A percentile compares a stretch with the other conserved stretches of the same genome.
Conservation (phyloP, 2,329 filamentous ascomycete genomes). For the Cercospora sp. region DNA sequence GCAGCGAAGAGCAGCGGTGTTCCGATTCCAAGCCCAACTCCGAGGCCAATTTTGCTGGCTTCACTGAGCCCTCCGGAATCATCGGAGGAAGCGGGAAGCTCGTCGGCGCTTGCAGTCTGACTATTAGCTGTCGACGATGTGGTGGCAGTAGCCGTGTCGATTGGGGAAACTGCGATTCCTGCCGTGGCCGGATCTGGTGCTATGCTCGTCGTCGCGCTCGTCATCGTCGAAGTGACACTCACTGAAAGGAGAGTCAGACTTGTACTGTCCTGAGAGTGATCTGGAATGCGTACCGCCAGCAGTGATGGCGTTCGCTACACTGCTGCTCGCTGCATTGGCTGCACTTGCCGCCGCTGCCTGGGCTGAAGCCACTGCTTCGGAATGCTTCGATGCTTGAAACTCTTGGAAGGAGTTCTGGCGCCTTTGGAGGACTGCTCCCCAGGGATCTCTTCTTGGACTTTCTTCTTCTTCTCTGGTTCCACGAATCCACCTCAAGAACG, state of each 20-base stretch:
- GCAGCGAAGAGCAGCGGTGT: slow-evolving; percentile 19
- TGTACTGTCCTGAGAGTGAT: background rate
- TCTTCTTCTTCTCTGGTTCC: background rate
- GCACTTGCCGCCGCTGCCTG: slow-evolving; percentile 3
- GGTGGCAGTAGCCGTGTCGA: background rate
- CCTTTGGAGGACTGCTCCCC: background rate
- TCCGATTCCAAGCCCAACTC: slow-evolving; percentile 23
- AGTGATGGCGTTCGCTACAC: background rate
- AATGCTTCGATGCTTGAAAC: background rate
- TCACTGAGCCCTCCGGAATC: slow-evolving; percentile 13
- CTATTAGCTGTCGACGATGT: background rate
- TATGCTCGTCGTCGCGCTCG: background rate
- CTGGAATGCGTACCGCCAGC: background rate
- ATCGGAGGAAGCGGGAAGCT: background rate
- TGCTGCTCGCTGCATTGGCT: background rate
- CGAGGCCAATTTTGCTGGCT: slow-evolving; percentile 24
- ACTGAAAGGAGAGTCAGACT: background rate
- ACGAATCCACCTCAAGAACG: background rate
- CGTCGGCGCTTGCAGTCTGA: background rate
- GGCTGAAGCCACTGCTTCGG: background rate
- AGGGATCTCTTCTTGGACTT: background rate
- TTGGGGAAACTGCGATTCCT: background rate
- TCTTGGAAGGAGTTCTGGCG: background rate
- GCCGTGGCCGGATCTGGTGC: background rate
- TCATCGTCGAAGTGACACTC: background rate